phyloP scores from a whole-genome alignment of 441 rosid genomes.

The Pelargonium cotyledonis region DNA sequence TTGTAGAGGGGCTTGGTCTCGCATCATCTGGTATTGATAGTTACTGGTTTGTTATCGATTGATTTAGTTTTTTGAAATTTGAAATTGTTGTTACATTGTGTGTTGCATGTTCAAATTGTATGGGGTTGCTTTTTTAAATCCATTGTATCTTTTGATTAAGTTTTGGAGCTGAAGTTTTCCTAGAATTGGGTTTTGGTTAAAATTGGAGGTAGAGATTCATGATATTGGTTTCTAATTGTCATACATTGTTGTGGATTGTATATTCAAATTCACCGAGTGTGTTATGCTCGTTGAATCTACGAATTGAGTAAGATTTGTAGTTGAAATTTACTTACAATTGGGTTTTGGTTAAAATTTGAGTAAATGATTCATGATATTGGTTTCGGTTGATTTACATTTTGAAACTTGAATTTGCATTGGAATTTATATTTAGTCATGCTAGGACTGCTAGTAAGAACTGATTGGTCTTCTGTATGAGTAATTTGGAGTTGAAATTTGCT shows the following conservation, averaged over 20 bases:
- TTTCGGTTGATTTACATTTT: neutral
- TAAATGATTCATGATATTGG: neutral
- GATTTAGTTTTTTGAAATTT: neutral
- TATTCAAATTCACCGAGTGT: neutral
- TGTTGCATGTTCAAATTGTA: too few species aligned
- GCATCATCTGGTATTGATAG: constrained; percentile 61
- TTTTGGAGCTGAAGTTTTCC: too few species aligned
- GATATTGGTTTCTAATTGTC: too few species aligned
- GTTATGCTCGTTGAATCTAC: too few species aligned
- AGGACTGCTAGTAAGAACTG: too few species aligned
- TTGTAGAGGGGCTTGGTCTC: constrained; percentile 59
- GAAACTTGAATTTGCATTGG: neutral
- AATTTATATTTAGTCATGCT: too few species aligned
- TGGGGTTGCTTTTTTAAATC: too few species aligned
- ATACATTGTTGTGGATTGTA: neutral
- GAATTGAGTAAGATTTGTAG: neutral
- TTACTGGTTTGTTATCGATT: neutral
- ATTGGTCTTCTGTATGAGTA: neutral
- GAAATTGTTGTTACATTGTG: neutral
- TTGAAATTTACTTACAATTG: neutral
- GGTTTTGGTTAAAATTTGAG: neutral
- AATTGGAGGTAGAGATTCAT: too few species aligned
- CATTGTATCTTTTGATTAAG: too few species aligned
- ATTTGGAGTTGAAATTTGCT: neutral
- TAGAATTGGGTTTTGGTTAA: too few species aligned